phyloP scores from a whole-genome alignment of 2,329 filamentous ascomycete genomes.

The Venturia asperata region DNA sequence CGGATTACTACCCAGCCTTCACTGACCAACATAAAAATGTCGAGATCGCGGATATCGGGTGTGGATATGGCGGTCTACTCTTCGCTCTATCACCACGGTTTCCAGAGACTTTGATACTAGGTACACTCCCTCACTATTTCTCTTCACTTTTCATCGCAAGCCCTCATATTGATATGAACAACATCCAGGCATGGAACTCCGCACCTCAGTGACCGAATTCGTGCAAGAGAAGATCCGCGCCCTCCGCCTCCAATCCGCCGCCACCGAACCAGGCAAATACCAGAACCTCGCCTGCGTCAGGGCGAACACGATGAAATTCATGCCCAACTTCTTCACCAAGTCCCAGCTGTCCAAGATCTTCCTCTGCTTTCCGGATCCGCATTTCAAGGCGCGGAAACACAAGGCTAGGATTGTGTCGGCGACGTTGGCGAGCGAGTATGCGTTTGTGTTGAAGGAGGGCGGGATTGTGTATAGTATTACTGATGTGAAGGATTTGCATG shows the following conservation, averaged over 20 bases:
- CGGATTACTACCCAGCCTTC: constrained; percentile 70
- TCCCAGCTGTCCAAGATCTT: constrained; percentile 84
- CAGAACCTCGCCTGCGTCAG: constrained; percentile 86
- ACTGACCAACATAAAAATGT: constrained; percentile 40
- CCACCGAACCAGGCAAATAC: constrained; percentile 46
- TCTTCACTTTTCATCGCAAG: background rate
- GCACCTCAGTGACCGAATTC: constrained; percentile 81
- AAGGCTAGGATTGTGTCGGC: constrained; percentile 91
- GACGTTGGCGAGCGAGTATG: constrained; percentile 87
- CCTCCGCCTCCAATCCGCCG: constrained; percentile 59
- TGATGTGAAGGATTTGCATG: constrained; percentile 87
- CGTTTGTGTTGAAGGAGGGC: constrained; percentile 73
- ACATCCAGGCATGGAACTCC: constrained; percentile 75
- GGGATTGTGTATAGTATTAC: constrained; percentile 94
- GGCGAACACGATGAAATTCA: constrained; percentile 97
- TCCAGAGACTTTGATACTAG: constrained; percentile 75
- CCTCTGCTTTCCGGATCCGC: constrained; percentile 95
- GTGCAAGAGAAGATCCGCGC: constrained; percentile 82
- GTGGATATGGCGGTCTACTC: constrained; percentile 86
- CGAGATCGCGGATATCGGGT: constrained; percentile 93
- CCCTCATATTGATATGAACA: background rate
- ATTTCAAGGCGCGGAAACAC: constrained; percentile 96
- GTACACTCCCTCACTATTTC: constrained; percentile 37
- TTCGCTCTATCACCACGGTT: constrained; percentile 76
- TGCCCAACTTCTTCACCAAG: constrained; percentile 92